Base-by-base conservation (phyloP, 2,329 filamentous ascomycete genomes). In the Metarhizium guizhouense region DNA sequence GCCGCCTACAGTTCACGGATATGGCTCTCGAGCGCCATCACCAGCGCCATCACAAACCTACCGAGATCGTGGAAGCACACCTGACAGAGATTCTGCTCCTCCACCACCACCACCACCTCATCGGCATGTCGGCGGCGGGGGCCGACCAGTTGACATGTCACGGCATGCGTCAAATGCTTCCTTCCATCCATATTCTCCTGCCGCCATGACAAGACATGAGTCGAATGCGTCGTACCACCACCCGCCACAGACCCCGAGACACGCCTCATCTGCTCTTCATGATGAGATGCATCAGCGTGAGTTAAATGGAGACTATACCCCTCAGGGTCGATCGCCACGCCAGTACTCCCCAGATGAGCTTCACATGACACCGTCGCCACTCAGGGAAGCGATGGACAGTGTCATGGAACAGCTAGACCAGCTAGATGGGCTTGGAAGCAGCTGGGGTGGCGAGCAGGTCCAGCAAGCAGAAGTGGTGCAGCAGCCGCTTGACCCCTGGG, bases 311-410 rank as follows among this genome's bases (percentile, higher is more conserved):
- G 62, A 80, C 55, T 74, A 79, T 54, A 85, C 80, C 1, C 80
- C 83, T 2, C 73, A 81, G 58, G 78, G 70, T 59, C 76, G 77
- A 6, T 89, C 88, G 1, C 86, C 87, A 0, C 77, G 75, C 40
- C 86, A 85, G 3, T 83, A 83, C 4, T 91, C 90, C 5, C 84
- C 88, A 2, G 82, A 78, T 49, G 75, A 76, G 43, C 82, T 79
- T 48, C 84, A 84, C 1, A 75, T 89, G 68, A 99, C 94, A 0
- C 94, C 94, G 1, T 97, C 94, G 2, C 94, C 94, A 0, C 75
- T 99, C 3, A 82, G 94, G 57, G 90, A 92, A 69, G 94, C 94
- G 1, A 99, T 99, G 91, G 93, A 97, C 66, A 93, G 95, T 70
- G 92, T 99, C 4, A 96, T 97, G 84, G 90, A 94, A 61, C 95